Percentiles rank a stretch among this genome's conserved stretches.
Evolutionary conservation across 2,329 filamentous ascomycete species (phyloP).

Genomic region (Cylindrodendrum hubeiense): DNA sequence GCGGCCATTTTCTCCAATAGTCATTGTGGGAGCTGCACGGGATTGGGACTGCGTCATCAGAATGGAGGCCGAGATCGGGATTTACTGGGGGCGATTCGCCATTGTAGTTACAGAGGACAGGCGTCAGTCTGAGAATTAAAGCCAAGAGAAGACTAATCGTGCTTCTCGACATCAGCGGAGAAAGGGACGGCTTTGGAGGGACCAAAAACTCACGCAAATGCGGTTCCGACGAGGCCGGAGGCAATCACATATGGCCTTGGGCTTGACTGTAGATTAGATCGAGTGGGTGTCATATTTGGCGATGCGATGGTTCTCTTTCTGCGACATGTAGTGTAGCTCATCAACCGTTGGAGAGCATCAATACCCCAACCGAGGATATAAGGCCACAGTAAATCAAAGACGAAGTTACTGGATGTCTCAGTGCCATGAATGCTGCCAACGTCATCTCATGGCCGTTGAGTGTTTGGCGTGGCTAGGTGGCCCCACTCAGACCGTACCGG

Average conservation of each 20-base stretch:
- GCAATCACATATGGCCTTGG: not conserved
- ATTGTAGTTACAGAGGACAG: slow-evolving; percentile 14
- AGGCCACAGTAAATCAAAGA: not conserved
- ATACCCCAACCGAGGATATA: not conserved
- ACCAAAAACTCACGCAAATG: not conserved
- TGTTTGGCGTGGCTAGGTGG: slow-evolving; percentile 1
- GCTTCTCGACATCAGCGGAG: slow-evolving; percentile 2
- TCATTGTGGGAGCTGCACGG: slow-evolving; percentile 78
- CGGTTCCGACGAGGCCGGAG: slow-evolving; percentile 6
- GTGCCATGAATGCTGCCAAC: not conserved
- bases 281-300: not conserved
- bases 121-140: slow-evolving; percentile 24
- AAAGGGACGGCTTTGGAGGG: too few species aligned
- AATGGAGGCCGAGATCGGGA: not conserved
- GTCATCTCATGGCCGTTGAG: slow-evolving; percentile 9
- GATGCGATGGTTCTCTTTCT: not conserved
- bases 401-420: not conserved
- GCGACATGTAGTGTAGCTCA: not conserved
- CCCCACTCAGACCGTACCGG: slow-evolving; percentile 12
- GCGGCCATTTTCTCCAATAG: slow-evolving; percentile 73
- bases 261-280: not conserved
- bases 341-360: not conserved
- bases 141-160: slow-evolving; percentile 18
- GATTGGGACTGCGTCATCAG: slow-evolving; percentile 55
- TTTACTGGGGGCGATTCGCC: not conserved